Percentiles rank a stretch among this genome's conserved stretches.
Evolutionary conservation across 176 grass and related monocot genomes (phyloP).

Genomic region (Oryza meridionalis): DNA sequence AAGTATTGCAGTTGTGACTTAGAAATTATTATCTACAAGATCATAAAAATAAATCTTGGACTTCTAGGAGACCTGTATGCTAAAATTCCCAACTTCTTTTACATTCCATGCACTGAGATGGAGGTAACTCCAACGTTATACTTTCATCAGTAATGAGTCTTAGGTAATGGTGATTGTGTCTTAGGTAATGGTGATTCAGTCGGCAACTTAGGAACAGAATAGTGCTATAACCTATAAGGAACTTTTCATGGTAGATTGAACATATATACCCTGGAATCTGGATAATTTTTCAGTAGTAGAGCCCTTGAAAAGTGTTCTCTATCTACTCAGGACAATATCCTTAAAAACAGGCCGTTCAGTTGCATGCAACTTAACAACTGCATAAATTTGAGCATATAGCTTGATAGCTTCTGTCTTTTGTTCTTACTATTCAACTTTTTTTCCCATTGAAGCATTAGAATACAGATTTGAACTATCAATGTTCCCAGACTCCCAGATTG

Average conservation of each 20-base stretch:
- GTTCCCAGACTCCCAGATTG: constrained; percentile 4
- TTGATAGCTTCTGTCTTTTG: background rate
- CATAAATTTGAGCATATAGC: constrained; percentile 16
- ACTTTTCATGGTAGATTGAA: constrained; percentile 15
- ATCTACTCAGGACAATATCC: constrained; percentile 19
- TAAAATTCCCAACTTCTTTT: constrained; percentile 19
- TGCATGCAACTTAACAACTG: constrained; percentile 11
- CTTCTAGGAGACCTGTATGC: constrained; percentile 43
- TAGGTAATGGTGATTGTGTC: constrained; percentile 11
- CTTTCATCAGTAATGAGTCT: constrained; percentile 12
- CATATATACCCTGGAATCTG: background rate
- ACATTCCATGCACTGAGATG: constrained; percentile 32
- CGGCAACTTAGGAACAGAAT: background rate
- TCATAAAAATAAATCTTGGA: constrained; percentile 20
- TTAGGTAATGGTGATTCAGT: constrained; percentile 31
- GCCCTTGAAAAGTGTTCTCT: background rate
- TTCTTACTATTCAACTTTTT: background rate
- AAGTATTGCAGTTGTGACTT: background rate
- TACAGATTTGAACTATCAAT: background rate
- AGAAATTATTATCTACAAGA: constrained; percentile 20
- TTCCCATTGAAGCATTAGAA: background rate
- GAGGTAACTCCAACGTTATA: background rate
- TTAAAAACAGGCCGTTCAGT: background rate
- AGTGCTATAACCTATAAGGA: background rate
- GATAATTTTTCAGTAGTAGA: constrained; percentile 4